These are phyloP conservation scores for Calonectria hawksworthii DNA, from an alignment of 2,329 filamentous ascomycete species.

Conservation along the genomic window DNA sequence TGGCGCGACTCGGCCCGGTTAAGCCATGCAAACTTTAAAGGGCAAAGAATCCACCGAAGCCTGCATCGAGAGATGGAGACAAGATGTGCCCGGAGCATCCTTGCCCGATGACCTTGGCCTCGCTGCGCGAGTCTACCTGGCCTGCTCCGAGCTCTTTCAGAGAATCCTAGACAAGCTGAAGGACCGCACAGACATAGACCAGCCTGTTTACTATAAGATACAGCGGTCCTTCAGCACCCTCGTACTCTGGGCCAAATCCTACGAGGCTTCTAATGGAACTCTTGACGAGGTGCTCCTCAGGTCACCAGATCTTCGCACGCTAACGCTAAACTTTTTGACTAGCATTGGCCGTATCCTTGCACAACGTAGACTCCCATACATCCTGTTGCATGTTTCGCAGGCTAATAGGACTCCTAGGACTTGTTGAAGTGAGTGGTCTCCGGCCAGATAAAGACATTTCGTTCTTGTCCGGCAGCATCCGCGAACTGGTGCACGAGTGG, in stretches of 20 bases:
- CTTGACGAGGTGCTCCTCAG: conserved; percentile 5
- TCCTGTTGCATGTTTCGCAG: conserved; percentile 2
- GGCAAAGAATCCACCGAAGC: conserved; percentile 6
- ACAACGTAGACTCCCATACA: conserved; percentile 6
- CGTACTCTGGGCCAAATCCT: neutral
- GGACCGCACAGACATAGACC: conserved; percentile 9
- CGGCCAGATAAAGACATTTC: conserved; percentile 1
- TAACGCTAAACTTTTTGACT: conserved; percentile 15
- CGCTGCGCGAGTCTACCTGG: neutral
- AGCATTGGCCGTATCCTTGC: conserved; percentile 4
- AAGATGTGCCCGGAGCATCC: conserved; percentile 9
- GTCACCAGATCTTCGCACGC: conserved; percentile 10
- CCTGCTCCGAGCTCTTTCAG: conserved; percentile 7
- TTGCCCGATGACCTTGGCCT: conserved; percentile 8
- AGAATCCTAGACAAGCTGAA: conserved; percentile 7
- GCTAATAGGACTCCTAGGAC: neutral
- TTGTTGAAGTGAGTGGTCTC: neutral
- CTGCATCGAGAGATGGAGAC: conserved; percentile 10
- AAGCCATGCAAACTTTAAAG: conserved; percentile 14
- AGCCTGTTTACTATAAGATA: conserved; percentile 8
- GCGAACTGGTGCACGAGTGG: neutral
- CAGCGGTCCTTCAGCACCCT: conserved; percentile 2
- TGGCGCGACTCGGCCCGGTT: conserved; percentile 13
- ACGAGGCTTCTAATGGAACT: conserved; percentile 5
- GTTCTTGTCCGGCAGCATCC: neutral